phyloP scores from a whole-genome alignment of 73 alveolate genomes.

The Paramecium sexaurelia region DNA sequence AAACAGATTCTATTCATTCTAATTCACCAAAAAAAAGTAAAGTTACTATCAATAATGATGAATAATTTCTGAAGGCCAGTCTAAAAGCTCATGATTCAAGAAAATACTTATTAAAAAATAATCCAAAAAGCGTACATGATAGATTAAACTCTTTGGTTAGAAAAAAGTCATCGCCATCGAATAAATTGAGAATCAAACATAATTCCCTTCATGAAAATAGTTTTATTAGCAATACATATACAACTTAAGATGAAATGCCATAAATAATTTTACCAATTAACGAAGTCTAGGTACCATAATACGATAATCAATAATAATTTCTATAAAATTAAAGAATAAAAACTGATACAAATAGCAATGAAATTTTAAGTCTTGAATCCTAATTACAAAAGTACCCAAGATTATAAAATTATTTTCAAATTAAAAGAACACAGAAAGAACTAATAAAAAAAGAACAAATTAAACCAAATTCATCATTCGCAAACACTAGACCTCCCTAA shows the following conservation, averaged over 20 bases:
- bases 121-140: slow-evolving; percentile 37
- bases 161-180: not conserved
- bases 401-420: slow-evolving; percentile 4
- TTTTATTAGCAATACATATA: not conserved
- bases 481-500: not conserved
- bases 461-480: not conserved
- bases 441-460: not conserved
- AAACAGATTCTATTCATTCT: not conserved
- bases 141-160: not conserved
- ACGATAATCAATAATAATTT: not conserved
- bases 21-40: not conserved
- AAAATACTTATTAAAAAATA: not conserved
- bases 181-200: not conserved
- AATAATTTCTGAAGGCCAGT: slow-evolving; percentile 12
- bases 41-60: not conserved
- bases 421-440: not conserved
- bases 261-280: not conserved
- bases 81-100: slow-evolving; percentile 51
- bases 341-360: not conserved
- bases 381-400: not conserved
- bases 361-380: not conserved
- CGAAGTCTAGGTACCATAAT: not conserved
- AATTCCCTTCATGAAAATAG: not conserved
- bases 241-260: slow-evolving; percentile 2
- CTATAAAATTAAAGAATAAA: not conserved